Evolutionary conservation across 805 yeast species (phyloP).

Genomic region (Metschnikowia matae): DNA sequence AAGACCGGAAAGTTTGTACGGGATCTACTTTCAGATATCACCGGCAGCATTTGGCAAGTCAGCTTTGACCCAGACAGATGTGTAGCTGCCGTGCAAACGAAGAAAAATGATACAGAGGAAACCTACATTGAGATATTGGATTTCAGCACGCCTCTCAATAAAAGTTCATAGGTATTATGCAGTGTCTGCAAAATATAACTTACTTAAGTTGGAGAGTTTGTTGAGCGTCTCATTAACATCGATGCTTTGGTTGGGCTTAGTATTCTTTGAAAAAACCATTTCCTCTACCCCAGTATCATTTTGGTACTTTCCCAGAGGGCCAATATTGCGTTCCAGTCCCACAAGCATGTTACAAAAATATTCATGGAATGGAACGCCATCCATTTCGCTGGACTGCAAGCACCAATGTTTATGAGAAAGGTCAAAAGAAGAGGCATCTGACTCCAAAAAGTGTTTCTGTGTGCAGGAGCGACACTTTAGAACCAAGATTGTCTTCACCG

Average conservation of each 20-base stretch:
- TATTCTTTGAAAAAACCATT: slow-evolving; percentile 3
- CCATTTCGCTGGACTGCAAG: slow-evolving; percentile 17
- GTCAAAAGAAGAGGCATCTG: slow-evolving; percentile 9
- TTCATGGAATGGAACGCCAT: slow-evolving; percentile 10
- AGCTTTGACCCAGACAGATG: slow-evolving; percentile 78
- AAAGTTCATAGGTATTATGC: background rate
- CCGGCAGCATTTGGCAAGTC: slow-evolving; percentile 94
- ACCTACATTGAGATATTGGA: slow-evolving; percentile 84
- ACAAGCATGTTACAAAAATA: slow-evolving; percentile 25
- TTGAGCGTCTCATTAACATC: slow-evolving; percentile 34
- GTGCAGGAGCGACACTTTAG: slow-evolving; percentile 38
- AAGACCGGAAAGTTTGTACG: slow-evolving; percentile 71
- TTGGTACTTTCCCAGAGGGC: slow-evolving; percentile 24
- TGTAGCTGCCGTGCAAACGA: slow-evolving; percentile 81
- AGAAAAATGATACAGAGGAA: slow-evolving; percentile 43
- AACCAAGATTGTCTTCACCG: slow-evolving; percentile 24
- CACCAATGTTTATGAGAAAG: slow-evolving; percentile 37
- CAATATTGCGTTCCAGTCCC: slow-evolving; percentile 21
- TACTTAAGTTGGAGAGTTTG: slow-evolving; percentile 31
- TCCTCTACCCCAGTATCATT: slow-evolving; percentile 15
- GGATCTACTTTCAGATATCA: slow-evolving; percentile 66
- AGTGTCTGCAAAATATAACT: slow-evolving; percentile 27
- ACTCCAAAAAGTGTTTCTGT: slow-evolving; percentile 26
- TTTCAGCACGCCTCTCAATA: slow-evolving; percentile 45
- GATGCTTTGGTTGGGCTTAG: slow-evolving; percentile 21